Conservation (phyloP, 768 basidiomycete species). For the Floccularia luteovirens region DNA sequence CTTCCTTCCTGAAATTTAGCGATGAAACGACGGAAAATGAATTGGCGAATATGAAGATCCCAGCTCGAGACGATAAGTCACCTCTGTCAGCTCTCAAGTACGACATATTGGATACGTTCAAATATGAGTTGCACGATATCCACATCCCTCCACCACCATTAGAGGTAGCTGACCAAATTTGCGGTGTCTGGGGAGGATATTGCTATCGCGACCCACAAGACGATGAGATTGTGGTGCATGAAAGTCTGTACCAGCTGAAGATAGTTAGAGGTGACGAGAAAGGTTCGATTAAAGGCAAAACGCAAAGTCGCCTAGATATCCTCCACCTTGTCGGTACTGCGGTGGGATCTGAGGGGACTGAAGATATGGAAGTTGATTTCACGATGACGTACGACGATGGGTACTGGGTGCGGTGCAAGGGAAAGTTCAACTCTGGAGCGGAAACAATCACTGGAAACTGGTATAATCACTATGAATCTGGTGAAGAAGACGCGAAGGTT, state of each 20-base stretch:
- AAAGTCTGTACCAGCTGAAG: neutral
- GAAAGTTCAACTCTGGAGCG: neutral
- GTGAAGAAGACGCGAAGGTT: neutral
- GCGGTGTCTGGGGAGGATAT: neutral
- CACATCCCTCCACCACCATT: neutral
- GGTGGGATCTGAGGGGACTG: neutral
- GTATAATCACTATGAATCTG: neutral
- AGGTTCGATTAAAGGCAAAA: neutral
- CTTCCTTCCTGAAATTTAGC: neutral
- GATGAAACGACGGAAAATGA: neutral
- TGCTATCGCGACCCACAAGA: no score
- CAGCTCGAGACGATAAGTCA: neutral
- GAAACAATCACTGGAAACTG: slow-evolving; percentile 4
- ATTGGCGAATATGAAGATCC: neutral
- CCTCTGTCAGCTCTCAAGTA: neutral
- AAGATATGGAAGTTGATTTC: slow-evolving; percentile 5
- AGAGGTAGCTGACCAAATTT: neutral
- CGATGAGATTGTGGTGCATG: neutral
- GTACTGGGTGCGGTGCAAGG: slow-evolving; percentile 4
- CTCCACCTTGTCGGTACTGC: neutral
- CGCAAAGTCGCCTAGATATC: neutral
- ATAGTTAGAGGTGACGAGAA: neutral
- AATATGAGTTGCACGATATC: neutral
- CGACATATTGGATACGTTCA: neutral
- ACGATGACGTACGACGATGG: slow-evolving; percentile 5